Evolutionary conservation across 2,329 filamentous ascomycete genomes (phyloP).

Genomic region (Xylariaceae sp.): DNA sequence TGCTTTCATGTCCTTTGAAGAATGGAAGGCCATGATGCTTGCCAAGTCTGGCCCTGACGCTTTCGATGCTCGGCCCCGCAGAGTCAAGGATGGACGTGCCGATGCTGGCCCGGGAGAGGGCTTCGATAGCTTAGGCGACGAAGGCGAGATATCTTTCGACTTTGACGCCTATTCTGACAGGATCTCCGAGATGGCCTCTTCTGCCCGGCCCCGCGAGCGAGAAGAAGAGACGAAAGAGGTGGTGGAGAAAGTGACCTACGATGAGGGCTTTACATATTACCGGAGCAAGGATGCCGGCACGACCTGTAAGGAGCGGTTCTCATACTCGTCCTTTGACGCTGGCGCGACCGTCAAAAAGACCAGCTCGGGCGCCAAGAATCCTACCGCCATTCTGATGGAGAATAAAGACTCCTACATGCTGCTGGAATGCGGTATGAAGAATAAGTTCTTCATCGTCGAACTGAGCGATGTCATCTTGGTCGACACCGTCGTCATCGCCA

Average conservation of each 20-base stretch:
- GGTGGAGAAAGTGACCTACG: conserved; percentile 41
- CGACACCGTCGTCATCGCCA: conserved; percentile 93
- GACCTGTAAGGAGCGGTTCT: conserved; percentile 96
- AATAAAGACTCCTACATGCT: conserved; percentile 99
- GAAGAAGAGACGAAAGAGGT: conserved; percentile 29
- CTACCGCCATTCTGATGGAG: conserved; percentile 84
- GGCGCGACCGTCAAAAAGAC: conserved; percentile 91
- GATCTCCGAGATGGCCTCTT: conserved; percentile 39
- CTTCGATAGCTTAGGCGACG: conserved; percentile 76
- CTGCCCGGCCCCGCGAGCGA: conserved; percentile 23
- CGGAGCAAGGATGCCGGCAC: conserved; percentile 90
- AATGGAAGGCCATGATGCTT: conserved; percentile 94
- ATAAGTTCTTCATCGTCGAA: conserved; percentile 94
- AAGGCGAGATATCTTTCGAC: conserved; percentile 68
- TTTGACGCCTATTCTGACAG: conserved; percentile 47
- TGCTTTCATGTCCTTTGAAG: conserved; percentile 93
- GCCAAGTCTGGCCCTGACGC: conserved; percentile 72
- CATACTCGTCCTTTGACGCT: conserved; percentile 95
- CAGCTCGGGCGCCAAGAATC: conserved; percentile 77
- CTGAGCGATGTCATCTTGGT: conserved; percentile 81
- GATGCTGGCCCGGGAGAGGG: conserved; percentile 54
- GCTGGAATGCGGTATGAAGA: conserved; percentile 76
- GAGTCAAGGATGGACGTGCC: conserved; percentile 46
- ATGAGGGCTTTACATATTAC: conserved; percentile 48
- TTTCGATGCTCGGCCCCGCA: conserved; percentile 59